Evolutionary conservation across 768 basidiomycete species (phyloP), one percentile per base, ranked within the genome.

Genomic region (Antrodiella citrinella): DNA sequence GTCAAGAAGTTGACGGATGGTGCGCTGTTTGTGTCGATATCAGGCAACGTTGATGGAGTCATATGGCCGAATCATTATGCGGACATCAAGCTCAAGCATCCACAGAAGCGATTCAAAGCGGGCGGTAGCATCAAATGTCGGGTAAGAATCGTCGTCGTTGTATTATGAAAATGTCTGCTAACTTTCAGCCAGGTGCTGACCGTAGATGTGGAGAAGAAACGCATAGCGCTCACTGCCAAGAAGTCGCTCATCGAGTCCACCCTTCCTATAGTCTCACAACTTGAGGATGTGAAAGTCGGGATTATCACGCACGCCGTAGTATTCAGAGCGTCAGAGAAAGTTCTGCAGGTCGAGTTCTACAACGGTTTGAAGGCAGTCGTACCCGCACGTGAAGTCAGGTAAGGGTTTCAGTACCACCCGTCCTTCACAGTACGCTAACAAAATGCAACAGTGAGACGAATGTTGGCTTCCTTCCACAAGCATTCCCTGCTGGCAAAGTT

Each of bases 51-150:
- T 25, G 91, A 96, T 60, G 96, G 90, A 23, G 85, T 96, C 22
- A 75, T 97, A 19, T 96, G 91, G 88, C 93, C 94, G 0, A 79
- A 82, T 53, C 96, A 98, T 63, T 96, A 89, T 63, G 92, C 96
- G 10, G 96, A 99, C 65, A 93, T 98, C 59, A 64, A 71, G n/a
- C 75, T 98, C 58, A 96, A 93, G 62, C 88, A 97, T 63, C 95
- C 95, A 9, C 82, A 91, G 40, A 90, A 84, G 68, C 78, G 85
- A 53, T 99, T 96, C 72, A 93, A 91, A 61, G 70, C 76, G 19
- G 94, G 93, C 21, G 74, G 76, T 3, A 77, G 63, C 47, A 86
- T 97, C 65, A 95, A 88, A 69, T 93, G 91, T 58, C 72, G 91
- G 51, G 93, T 92, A 67, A 4, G 84, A 69, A 1, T 21, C 47